Percentiles rank a stretch among this genome's conserved stretches.
These are phyloP conservation scores for Eutypella sp. DNA, from an alignment of 2,329 filamentous ascomycete genomes.

Conservation along the genomic window DNA sequence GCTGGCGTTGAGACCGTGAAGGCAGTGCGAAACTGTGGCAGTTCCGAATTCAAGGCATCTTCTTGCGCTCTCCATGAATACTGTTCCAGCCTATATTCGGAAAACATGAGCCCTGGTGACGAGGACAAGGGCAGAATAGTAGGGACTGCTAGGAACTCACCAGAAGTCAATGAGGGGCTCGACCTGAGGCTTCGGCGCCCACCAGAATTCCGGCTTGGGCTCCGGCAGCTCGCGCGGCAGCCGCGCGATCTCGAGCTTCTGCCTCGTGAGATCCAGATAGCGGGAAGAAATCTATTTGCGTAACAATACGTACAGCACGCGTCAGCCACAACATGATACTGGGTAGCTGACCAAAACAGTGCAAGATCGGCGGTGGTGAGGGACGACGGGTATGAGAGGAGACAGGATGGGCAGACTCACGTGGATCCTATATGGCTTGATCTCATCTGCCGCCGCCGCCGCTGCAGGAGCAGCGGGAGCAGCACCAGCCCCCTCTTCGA, in stretches of 20 bases:
- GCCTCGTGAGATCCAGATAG: conserved; percentile 61
- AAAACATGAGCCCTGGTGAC: conserved; percentile 5
- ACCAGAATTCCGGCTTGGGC: conserved; percentile 46
- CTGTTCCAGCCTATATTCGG: conserved; percentile 51
- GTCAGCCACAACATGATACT: conserved; percentile 24
- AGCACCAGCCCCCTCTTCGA: conserved; percentile 22
- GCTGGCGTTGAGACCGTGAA: conserved; percentile 30
- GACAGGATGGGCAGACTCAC: conserved; percentile 34
- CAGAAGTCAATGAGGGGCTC: conserved; percentile 64
- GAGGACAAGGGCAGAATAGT: too few relatives aligned
- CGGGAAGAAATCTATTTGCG: conserved; percentile 56
- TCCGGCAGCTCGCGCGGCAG: conserved; percentile 54
- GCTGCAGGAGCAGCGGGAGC: conserved; percentile 20
- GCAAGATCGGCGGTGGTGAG: too few relatives aligned
- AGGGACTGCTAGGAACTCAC: conserved; percentile 34
- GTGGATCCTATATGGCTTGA: conserved; percentile 53
- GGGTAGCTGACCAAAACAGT: too few relatives aligned
- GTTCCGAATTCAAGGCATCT: conserved; percentile 46
- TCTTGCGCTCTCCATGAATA: conserved; percentile 63
- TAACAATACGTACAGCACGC: too few relatives aligned
- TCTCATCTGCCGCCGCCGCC: conserved; percentile 32
- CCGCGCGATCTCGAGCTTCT: conserved; percentile 63
- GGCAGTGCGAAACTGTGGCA: conserved; percentile 61
- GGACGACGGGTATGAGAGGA: too few relatives aligned
- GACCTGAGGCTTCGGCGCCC: conserved; percentile 55